Percentiles rank a stretch among this genome's conserved stretches.
phyloP scores from a whole-genome alignment of 805 yeast species.

The Yarrowia yakushimensis region DNA sequence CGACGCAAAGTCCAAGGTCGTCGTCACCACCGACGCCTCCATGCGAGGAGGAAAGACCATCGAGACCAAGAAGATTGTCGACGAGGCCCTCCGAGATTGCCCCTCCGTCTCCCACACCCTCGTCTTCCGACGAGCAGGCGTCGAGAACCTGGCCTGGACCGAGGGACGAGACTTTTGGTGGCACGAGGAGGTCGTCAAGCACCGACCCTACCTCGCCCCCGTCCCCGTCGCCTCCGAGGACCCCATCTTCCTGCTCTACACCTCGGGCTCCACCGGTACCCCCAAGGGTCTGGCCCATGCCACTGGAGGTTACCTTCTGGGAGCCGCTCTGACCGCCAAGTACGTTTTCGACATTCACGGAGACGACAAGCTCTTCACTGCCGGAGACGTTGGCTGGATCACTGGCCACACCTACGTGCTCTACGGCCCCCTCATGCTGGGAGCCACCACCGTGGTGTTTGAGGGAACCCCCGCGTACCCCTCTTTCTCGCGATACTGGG shows the following conservation, averaged over 20 bases:
- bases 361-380: slow-evolving; percentile 86
- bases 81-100: slow-evolving; percentile 79
- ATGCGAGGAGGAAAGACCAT: slow-evolving; percentile 93
- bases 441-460: slow-evolving; percentile 88
- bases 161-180: slow-evolving; percentile 89
- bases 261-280: slow-evolving; percentile 97
- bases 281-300: slow-evolving; percentile 97
- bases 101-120: slow-evolving; percentile 72
- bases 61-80: slow-evolving; percentile 89
- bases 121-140: slow-evolving; percentile 86
- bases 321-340: slow-evolving; percentile 86
- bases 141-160: slow-evolving; percentile 59
- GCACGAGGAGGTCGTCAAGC: slow-evolving; percentile 83
- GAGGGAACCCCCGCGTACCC: slow-evolving; percentile 99
- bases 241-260: slow-evolving; percentile 90
- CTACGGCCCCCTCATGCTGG: slow-evolving; percentile 86
- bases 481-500: slow-evolving; percentile 93
- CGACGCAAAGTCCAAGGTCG: slow-evolving; percentile 80
- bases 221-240: slow-evolving; percentile 86
- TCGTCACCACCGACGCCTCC: slow-evolving; percentile 93
- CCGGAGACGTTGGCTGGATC: slow-evolving; percentile 99
- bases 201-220: slow-evolving; percentile 82
- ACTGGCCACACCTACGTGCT: slow-evolving; percentile 96
- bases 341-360: slow-evolving; percentile 91
- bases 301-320: slow-evolving; percentile 91